These are phyloP conservation scores for Candida neerlandica DNA, from an alignment of 1,139 yeast species.

Conservation along the genomic window DNA sequence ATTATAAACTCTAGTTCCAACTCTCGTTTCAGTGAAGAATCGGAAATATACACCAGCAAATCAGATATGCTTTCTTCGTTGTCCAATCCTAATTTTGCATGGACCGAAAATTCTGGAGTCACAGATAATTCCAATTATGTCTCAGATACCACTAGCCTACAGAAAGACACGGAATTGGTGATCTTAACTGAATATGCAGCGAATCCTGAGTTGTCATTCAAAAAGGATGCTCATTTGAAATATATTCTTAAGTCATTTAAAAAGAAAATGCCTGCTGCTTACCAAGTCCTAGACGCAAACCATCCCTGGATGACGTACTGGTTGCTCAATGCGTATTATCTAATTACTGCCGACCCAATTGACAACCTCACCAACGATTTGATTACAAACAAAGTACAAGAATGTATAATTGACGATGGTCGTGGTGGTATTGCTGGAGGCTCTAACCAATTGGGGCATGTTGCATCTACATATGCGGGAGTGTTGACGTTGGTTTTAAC, in stretches of 20 bases:
- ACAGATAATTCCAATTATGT: constrained; percentile 18
- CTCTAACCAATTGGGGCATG: constrained; percentile 74
- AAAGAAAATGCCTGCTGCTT: constrained; percentile 50
- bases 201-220: constrained; percentile 16
- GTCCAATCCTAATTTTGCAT: neutral
- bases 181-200: constrained; percentile 26
- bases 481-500: constrained; percentile 61
- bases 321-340: constrained; percentile 58
- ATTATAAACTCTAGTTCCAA: constrained; percentile 7
- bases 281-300: constrained; percentile 72
- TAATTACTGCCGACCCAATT: constrained; percentile 6
- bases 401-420: constrained; percentile 32
- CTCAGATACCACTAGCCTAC: constrained; percentile 42
- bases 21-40: neutral
- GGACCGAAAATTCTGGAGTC: constrained; percentile 7
- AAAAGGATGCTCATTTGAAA: constrained; percentile 20
- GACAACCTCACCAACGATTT: constrained; percentile 9
- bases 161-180: constrained; percentile 41
- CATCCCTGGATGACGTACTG: constrained; percentile 92
- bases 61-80: constrained; percentile 7
- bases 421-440: constrained; percentile 89
- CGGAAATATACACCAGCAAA: constrained; percentile 3
- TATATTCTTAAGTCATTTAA: constrained; percentile 32
- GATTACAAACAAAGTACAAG: constrained; percentile 27
- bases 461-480: constrained; percentile 85